Evolutionary conservation across 768 basidiomycete species (phyloP).

Genomic region (Amanita inopinata): DNA sequence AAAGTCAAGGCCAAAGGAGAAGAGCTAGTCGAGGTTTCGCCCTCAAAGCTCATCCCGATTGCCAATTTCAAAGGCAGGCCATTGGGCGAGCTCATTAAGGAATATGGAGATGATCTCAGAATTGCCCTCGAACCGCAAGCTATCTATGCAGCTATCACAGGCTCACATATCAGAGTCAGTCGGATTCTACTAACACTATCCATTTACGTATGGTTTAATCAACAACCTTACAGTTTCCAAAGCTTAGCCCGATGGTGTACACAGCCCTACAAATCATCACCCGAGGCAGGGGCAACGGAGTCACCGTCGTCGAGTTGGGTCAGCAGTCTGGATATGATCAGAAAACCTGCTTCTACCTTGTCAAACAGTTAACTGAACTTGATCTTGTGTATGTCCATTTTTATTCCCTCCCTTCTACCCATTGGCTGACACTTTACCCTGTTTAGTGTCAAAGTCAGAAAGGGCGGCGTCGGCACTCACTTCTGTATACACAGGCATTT

Average conservation of each 20-base stretch:
- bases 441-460: slow-evolving; percentile 62
- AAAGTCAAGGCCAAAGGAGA: slow-evolving; percentile 54
- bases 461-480: slow-evolving; percentile 67
- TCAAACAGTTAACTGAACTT: slow-evolving; percentile 65
- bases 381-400: slow-evolving; percentile 51
- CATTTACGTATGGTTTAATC: slow-evolving; percentile 6
- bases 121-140: slow-evolving; percentile 70
- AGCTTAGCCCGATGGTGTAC: slow-evolving; percentile 80
- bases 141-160: slow-evolving; percentile 72
- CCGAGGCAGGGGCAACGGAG: slow-evolving; percentile 67
- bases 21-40: slow-evolving; percentile 30
- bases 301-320: slow-evolving; percentile 71
- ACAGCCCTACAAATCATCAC: slow-evolving; percentile 76
- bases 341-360: slow-evolving; percentile 83
- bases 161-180: slow-evolving; percentile 74
- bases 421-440: not conserved
- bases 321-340: slow-evolving; percentile 76
- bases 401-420: not conserved
- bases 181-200: slow-evolving; percentile 3
- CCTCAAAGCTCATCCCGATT: slow-evolving; percentile 41
- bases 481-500: slow-evolving; percentile 80
- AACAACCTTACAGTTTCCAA: slow-evolving; percentile 44
- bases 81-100: slow-evolving; percentile 43
- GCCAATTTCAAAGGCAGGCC: slow-evolving; percentile 44
- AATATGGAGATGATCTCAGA: slow-evolving; percentile 56